These are phyloP conservation scores for Lolium rigidum DNA, from an alignment of 176 grass and related monocot species.

Conservation along the genomic window DNA sequence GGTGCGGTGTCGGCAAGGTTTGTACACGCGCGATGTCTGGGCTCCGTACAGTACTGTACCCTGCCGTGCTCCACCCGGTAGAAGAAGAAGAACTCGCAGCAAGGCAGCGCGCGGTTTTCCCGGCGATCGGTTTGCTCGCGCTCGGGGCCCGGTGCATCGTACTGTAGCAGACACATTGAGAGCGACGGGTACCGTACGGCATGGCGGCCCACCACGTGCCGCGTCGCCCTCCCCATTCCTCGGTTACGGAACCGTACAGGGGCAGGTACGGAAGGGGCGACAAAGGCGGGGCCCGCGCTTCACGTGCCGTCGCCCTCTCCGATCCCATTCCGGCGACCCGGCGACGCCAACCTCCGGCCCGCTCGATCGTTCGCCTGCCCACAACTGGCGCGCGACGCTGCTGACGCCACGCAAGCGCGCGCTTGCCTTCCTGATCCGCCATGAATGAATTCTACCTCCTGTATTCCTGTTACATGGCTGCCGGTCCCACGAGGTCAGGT, in stretches of 20 bases:
- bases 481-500: not conserved
- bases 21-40: not conserved
- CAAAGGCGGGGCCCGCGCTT: not conserved
- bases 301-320: slow-evolving; percentile 3
- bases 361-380: not conserved
- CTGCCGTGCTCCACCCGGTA: too few relatives aligned
- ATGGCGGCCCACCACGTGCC: slow-evolving; percentile 29
- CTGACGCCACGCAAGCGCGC: not conserved
- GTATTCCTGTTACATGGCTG: too few relatives aligned
- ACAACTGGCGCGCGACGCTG: not conserved
- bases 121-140: not conserved
- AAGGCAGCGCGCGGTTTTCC: not conserved
- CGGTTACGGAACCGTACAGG: slow-evolving; percentile 65
- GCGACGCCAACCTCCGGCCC: slow-evolving; percentile 5
- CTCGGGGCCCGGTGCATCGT: too few relatives aligned
- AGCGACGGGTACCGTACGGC: slow-evolving; percentile 39
- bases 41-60: not conserved
- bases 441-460: not conserved
- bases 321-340: not conserved
- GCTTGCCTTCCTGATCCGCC: not conserved
- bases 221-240: slow-evolving; percentile 14
- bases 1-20: slow-evolving; percentile 14
- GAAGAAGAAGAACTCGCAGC: too few relatives aligned
- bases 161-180: not conserved
- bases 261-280: slow-evolving; percentile 57